These are phyloP conservation scores for Saccharum hybrid DNA, from an alignment of 202 grass and related monocot species.

Conservation along the genomic window DNA sequence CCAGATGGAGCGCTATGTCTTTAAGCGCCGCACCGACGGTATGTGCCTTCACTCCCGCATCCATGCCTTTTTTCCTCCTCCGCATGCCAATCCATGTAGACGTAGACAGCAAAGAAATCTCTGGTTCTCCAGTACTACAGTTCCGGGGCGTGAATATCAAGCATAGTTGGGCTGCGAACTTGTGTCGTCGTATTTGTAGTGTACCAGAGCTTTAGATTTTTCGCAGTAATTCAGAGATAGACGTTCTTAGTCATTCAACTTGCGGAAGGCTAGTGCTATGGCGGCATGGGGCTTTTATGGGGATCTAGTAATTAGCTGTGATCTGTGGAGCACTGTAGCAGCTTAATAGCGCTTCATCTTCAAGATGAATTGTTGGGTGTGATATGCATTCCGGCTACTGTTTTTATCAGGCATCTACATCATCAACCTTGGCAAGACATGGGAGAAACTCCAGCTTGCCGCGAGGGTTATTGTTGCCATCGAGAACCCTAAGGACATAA, in stretches of 20 bases:
- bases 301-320: background rate
- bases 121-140: background rate
- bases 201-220: background rate
- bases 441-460: background rate
- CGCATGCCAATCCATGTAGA: too few relatives aligned
- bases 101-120: background rate
- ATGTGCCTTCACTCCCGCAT: conserved; percentile 36
- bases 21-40: conserved; percentile 78
- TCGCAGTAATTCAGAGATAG: background rate
- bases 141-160: background rate
- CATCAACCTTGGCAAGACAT: background rate
- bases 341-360: too few relatives aligned
- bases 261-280: background rate
- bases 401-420: conserved; percentile 1
- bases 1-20: conserved; percentile 95
- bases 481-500: background rate
- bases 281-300: background rate
- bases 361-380: conserved; percentile 11
- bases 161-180: background rate
- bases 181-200: background rate
- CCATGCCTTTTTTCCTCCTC: background rate
- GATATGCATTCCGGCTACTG: background rate
- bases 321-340: too few relatives aligned
- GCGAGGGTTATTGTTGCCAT: background rate
- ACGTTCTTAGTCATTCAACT: background rate